phyloP scores from a whole-genome alignment of 345 rosid species.

The Corchorus capsularis region DNA sequence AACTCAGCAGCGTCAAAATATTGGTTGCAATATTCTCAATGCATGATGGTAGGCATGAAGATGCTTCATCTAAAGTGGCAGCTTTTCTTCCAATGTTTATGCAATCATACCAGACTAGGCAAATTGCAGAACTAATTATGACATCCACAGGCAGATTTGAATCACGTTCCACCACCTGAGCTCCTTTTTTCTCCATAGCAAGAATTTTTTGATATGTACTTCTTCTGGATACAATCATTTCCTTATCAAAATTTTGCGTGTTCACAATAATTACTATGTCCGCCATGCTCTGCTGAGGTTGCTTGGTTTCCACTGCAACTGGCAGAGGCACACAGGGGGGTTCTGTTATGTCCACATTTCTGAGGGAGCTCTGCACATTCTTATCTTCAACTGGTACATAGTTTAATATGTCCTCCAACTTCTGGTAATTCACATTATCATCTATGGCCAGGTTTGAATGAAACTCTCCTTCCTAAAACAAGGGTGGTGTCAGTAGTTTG shows the following conservation, averaged over 20 bases:
- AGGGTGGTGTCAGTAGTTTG: slow-evolving; percentile 15
- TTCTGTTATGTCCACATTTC: slow-evolving; percentile 41
- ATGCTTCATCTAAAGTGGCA: slow-evolving; percentile 52
- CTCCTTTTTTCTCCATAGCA: slow-evolving; percentile 81
- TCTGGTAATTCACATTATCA: slow-evolving; percentile 30
- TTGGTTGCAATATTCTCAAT: slow-evolving; percentile 80
- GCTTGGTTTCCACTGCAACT: slow-evolving; percentile 38
- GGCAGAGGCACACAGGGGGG: slow-evolving; percentile 39
- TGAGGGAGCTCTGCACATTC: slow-evolving; percentile 28
- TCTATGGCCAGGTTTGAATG: slow-evolving; percentile 25
- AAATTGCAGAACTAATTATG: slow-evolving; percentile 65
- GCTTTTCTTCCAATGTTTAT: slow-evolving; percentile 56
- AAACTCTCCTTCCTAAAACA: slow-evolving; percentile 42
- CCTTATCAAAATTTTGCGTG: slow-evolving; percentile 71
- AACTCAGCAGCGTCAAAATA: slow-evolving; percentile 76
- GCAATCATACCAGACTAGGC: slow-evolving; percentile 84
- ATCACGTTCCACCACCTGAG: slow-evolving; percentile 89
- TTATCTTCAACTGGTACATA: slow-evolving; percentile 44
- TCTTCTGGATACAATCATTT: slow-evolving; percentile 87
- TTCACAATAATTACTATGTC: slow-evolving; percentile 62
- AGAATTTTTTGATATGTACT: slow-evolving; percentile 77
- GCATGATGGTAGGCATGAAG: slow-evolving; percentile 62
- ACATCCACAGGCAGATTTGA: slow-evolving; percentile 76
- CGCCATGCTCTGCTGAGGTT: slow-evolving; percentile 31
- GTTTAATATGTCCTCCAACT: slow-evolving; percentile 47